Evolutionary conservation across 2,329 filamentous ascomycete species (phyloP), one percentile per base, ranked within the genome.

Genomic region (Clonostachys sp.): DNA sequence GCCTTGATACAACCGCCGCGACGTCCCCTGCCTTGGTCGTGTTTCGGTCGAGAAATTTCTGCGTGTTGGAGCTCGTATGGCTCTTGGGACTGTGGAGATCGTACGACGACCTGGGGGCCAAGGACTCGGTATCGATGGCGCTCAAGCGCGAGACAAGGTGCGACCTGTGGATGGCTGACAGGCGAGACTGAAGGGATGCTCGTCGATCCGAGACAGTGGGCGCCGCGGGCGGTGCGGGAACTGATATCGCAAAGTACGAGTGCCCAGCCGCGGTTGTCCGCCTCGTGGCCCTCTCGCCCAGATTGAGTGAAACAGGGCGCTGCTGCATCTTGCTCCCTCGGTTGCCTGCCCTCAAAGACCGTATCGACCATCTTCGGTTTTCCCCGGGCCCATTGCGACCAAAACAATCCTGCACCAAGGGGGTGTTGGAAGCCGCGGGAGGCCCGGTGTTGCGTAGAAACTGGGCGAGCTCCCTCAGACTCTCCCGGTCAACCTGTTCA

Each of bases 241-340:
- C 38, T 6, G 47, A 39, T 16, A 48, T 48, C 18, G 47, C 47
- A 30, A 45, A 41, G 42, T 48, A 48, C 6, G 42, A 14, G 18
- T 48, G 42, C 5, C 47, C 47, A 13, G 42, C 47, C 14, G 24
- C 34, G 2, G 47, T 48, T 16, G 47, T 48, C 42, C 30, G 45
- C 36, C 41, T 42, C 17, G 41, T 38, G 16, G 36, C 30, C 35
- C 12, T 35, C 9, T 48, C 47, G 1, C 24, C 38, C 33, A 20
- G 17, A 10, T 43, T 14, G n/a, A 47, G 33, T 12, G 44, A 18
- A 9, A 13, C 24, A 30, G 24, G 16, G 2, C 36, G n/a, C n/a
- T 34, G 30, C 16, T 14, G 12, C 16, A 16, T n/a, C 33, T 44
- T 47, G 47, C 36, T 33, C 30, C 39, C 41, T 18, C 36, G 3